Percentiles rank a stretch among this genome's conserved stretches.
These are phyloP conservation scores for Solanum chiquidenum DNA, from an alignment of 257 asterid genomes.

Conservation along the genomic window DNA sequence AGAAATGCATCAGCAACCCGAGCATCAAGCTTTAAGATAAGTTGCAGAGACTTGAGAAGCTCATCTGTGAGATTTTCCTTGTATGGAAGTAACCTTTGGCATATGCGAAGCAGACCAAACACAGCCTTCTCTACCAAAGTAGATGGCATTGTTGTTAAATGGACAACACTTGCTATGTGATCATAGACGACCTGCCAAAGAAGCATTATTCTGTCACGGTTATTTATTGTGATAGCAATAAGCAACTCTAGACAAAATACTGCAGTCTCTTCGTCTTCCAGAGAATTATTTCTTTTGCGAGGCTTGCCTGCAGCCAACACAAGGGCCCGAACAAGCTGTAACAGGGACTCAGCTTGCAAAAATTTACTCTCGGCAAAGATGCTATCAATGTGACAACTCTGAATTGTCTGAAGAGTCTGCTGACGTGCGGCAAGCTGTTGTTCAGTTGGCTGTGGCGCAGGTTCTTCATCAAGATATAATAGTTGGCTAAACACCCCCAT, in stretches of 20 bases:
- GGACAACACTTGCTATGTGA: constrained; percentile 70
- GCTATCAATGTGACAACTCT: constrained; percentile 66
- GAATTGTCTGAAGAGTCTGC: constrained; percentile 63
- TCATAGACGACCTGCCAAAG: constrained; percentile 77
- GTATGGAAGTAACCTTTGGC: constrained; percentile 87
- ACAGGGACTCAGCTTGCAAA: constrained; percentile 71
- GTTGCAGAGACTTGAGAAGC: constrained; percentile 79
- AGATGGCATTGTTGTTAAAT: constrained; percentile 73
- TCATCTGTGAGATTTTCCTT: constrained; percentile 81
- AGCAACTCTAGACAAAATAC: constrained; percentile 80
- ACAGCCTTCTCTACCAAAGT: constrained; percentile 86
- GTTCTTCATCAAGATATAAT: constrained; percentile 69
- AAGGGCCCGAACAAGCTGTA: constrained; percentile 74
- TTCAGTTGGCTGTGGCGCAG: constrained; percentile 64
- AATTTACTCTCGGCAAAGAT: constrained; percentile 86
- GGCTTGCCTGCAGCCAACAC: constrained; percentile 55
- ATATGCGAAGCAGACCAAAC: constrained; percentile 84
- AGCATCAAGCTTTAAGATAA: constrained; percentile 80
- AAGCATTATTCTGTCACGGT: constrained; percentile 81
- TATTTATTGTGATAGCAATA: constrained; percentile 65
- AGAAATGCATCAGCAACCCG: constrained; percentile 93
- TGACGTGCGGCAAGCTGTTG: constrained; percentile 78
- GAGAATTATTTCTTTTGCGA: constrained; percentile 34
- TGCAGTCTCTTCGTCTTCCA: constrained; percentile 60
- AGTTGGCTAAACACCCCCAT: constrained; percentile 79